These are phyloP conservation scores for Mycena rebaudengoi DNA, from an alignment of 768 basidiomycete genomes.

Conservation along the genomic window DNA sequence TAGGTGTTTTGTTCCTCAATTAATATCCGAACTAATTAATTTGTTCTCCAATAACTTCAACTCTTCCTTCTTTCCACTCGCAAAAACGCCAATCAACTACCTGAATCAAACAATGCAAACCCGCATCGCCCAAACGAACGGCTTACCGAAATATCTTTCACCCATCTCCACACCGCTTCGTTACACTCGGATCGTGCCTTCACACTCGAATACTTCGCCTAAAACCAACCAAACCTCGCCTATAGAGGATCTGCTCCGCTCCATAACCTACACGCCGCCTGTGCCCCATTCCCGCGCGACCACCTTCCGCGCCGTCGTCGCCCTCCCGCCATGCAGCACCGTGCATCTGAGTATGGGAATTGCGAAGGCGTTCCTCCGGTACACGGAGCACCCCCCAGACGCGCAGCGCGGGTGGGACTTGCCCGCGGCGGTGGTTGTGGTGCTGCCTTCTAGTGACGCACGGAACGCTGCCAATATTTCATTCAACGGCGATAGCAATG, in stretches of 20 bases:
- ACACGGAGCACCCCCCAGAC: background rate
- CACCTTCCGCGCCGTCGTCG: slow-evolving; percentile 41
- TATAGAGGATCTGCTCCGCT: slow-evolving; percentile 68
- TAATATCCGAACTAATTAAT: background rate
- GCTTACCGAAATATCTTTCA: too few species aligned
- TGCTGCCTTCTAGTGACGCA: too few species aligned
- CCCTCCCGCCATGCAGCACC: background rate
- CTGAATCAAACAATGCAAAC: too few species aligned
- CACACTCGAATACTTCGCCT: too few species aligned
- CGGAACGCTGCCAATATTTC: too few species aligned
- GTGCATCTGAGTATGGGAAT: background rate
- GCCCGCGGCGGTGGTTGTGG: slow-evolving; percentile 78
- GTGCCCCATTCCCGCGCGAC: background rate
- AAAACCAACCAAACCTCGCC: too few species aligned
- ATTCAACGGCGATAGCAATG: slow-evolving; percentile 8
- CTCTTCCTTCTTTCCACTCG: background rate
- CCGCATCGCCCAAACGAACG: too few species aligned
- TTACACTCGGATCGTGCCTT: too few species aligned
- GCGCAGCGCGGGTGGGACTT: slow-evolving; percentile 79
- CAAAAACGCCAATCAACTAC: too few species aligned
- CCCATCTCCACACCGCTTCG: too few species aligned
- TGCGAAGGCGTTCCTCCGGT: background rate
- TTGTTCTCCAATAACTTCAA: too few species aligned
- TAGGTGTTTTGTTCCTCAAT: background rate
- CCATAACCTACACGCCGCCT: background rate